Conservation (phyloP, 371 early-diverging fungal species). For the Mortierella sp. region DNA sequence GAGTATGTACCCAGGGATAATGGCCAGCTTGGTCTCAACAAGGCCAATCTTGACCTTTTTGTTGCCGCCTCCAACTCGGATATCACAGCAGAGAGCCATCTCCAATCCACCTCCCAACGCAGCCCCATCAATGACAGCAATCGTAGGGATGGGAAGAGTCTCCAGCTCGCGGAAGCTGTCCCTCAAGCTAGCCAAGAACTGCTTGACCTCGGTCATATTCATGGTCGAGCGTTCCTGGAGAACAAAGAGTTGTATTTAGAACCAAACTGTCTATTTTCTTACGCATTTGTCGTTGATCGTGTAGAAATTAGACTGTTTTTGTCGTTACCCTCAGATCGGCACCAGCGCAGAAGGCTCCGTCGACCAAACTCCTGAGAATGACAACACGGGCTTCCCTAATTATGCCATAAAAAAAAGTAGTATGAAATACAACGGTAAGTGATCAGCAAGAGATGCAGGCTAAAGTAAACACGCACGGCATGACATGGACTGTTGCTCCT, state of each 20-base stretch:
- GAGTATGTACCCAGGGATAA: conserved; percentile 89
- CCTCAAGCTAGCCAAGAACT: conserved; percentile 84
- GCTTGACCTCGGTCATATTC: conserved; percentile 83
- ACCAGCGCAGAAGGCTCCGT: conserved; percentile 94
- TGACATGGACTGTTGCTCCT: too few species aligned
- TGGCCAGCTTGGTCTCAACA: conserved; percentile 95
- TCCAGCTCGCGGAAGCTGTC: conserved; percentile 87
- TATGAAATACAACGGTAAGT: background rate
- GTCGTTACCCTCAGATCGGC: conserved; percentile 97
- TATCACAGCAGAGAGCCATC: conserved; percentile 92
- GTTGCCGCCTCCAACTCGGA: conserved; percentile 84
- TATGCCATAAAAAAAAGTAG: too few species aligned
- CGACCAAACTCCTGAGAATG: conserved; percentile 83
- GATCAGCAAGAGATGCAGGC: background rate
- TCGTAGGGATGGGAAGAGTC: conserved; percentile 93
- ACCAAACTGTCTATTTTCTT: too few species aligned
- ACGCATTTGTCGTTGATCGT: too few species aligned
- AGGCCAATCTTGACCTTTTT: conserved; percentile 85
- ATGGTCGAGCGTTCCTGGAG: conserved; percentile 88
- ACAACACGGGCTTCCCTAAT: conserved; percentile 83
- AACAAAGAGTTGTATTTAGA: background rate
- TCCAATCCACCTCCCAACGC: conserved; percentile 97
- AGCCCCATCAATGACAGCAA: conserved; percentile 95
- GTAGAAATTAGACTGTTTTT: too few species aligned
- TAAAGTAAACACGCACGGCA: conserved; percentile 33